Evolutionary conservation across 179 eudicot genomes (phyloP), one percentile per base, ranked within the genome.

Genomic region (Nepenthes alata): DNA sequence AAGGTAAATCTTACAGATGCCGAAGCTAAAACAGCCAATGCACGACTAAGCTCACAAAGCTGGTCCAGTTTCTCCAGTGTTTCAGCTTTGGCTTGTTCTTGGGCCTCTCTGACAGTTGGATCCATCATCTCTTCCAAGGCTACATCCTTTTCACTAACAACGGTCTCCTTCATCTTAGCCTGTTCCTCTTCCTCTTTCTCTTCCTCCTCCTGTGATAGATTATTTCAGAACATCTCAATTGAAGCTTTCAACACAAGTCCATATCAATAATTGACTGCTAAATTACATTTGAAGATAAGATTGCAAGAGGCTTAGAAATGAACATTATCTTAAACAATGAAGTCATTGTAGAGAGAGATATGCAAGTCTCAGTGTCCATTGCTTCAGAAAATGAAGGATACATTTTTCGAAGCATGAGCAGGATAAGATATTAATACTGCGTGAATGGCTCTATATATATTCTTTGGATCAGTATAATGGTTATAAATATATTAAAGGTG

Each of bases 21-120:
- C n/a, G 96, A 86, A 71, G 89, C 85, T 57, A 88, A 74, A 71
- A 88, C 94, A 67, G 85, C 83, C 74, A 88, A 77, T 63, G 96
- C 96, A 75, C 87, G 82, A 65, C 96, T 85, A 62, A 86, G 76
- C 73, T 81, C 85, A 75, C 80, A 81, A 68, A 88, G 89, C 68
- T 85, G 93, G 61, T 88, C 84, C 47, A 75, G 77, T 52, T 77
- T 77, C 58, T 88, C 89, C 48, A 74, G 58, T 34, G 71, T 65
- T 56, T 75, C 77, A 55, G 45, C 45, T 41, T 41, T 41, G 5
- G 45, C 45, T 41, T 50, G 82, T 59, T 76, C 78, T 53, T 69
- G 54, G 51, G 80, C 74, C 35, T 85, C 83, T 58, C 80, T 77
- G 47, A 74, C 63, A 62, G 88, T 73, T 58, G 83, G 64, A 63